Conservation (phyloP, 2,329 filamentous ascomycete species). For the Thielaviopsis cerberus region DNA sequence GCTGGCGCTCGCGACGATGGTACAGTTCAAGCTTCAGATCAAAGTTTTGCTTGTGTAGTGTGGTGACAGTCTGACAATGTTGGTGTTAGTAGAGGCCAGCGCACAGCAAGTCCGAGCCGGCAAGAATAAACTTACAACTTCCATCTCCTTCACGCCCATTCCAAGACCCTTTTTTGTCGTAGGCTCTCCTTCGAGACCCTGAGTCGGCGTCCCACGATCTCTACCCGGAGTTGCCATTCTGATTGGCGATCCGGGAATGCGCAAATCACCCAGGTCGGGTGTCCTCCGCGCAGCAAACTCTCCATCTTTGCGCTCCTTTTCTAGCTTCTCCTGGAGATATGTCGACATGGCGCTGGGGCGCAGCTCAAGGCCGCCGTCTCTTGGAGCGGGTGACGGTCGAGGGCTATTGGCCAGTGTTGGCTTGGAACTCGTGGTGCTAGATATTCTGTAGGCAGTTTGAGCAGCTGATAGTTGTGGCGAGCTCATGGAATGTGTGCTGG, state of each 20-base stretch:
- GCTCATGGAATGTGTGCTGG: conserved; percentile 22
- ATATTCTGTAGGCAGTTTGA: conserved; percentile 20
- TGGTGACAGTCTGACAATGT: conserved; percentile 38
- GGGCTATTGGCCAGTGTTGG: conserved; percentile 20
- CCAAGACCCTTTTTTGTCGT: conserved; percentile 26
- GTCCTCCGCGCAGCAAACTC: conserved; percentile 8
- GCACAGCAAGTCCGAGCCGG: too few species aligned
- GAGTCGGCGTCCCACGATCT: conserved; percentile 5
- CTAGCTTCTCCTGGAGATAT: conserved; percentile 37
- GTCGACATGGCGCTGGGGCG: conserved; percentile 27
- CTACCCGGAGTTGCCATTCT: conserved; percentile 8
- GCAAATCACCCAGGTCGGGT: conserved; percentile 6
- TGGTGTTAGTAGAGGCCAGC: conserved; percentile 8
- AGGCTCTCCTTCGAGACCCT: conserved; percentile 17
- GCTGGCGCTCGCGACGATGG: conserved; percentile 47
- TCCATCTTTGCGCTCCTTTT: conserved; percentile 22
- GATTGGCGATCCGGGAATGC: conserved; percentile 5
- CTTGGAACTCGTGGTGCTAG: conserved; percentile 22
- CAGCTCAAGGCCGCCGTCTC: conserved; percentile 24
- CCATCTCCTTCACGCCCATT: conserved; percentile 49
- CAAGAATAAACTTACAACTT: conserved; percentile 30
- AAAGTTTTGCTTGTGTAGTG: conserved; percentile 57
- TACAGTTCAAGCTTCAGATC: conserved; percentile 57
- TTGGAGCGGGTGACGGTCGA: conserved; percentile 23
- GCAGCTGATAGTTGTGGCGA: conserved; percentile 20